A percentile compares a stretch with the other conserved stretches of the same genome.
Conservation (phyloP, 805 yeast species). For the Cyberlindnera japonica region DNA sequence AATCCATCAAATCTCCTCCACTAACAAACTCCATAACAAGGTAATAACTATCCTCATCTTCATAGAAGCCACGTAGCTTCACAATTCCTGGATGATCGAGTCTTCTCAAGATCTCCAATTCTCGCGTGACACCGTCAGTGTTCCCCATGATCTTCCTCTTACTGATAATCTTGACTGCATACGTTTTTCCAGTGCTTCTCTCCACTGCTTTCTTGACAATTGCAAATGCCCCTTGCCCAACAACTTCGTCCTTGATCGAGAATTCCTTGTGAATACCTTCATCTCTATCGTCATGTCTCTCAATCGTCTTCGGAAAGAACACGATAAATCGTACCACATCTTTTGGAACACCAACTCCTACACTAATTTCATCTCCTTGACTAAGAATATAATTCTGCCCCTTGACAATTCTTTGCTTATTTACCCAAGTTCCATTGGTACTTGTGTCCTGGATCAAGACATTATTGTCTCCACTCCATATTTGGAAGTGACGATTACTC, state of each 20-base stretch:
- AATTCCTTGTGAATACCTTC: conserved; percentile 64
- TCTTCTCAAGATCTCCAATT: conserved; percentile 72
- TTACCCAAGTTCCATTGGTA: conserved; percentile 91
- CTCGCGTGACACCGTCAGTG: conserved; percentile 79
- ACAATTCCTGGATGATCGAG: conserved; percentile 86
- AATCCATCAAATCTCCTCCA: conserved; percentile 98
- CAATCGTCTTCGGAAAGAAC: conserved; percentile 30
- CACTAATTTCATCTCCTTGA: conserved; percentile 91
- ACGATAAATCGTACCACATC: conserved; percentile 56
- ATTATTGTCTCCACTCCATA: conserved; percentile 61
- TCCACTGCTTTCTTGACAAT: conserved; percentile 89
- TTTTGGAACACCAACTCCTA: conserved; percentile 78
- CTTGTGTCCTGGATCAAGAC: conserved; percentile 58
- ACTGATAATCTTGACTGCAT: conserved; percentile 87
- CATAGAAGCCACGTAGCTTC: conserved; percentile 75
- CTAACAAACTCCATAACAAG: conserved; percentile 94
- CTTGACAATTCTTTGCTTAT: conserved; percentile 67
- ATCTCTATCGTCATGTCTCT: conserved; percentile 14
- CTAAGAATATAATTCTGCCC: conserved; percentile 75
- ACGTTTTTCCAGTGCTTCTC: conserved; percentile 77
- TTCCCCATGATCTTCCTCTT: conserved; percentile 78
- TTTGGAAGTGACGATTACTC: conserved; percentile 68
- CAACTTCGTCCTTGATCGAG: conserved; percentile 75
- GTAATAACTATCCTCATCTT: conserved; percentile 76
- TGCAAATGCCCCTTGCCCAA: conserved; percentile 99